Percentiles rank a stretch among this genome's conserved stretches.
phyloP scores from a whole-genome alignment of 768 basidiomycete species.

The Russula sp. region DNA sequence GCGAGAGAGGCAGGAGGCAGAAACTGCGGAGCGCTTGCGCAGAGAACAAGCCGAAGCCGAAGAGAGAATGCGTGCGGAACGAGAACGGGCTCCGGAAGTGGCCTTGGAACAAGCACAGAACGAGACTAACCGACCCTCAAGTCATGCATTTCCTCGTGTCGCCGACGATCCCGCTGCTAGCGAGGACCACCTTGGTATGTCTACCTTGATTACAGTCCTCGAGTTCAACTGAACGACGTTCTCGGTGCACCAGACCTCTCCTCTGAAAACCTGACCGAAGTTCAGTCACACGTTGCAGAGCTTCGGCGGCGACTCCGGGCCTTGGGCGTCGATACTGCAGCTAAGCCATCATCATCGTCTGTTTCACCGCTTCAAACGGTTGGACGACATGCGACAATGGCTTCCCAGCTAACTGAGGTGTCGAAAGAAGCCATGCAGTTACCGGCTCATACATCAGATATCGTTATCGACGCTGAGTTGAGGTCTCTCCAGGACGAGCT shows the following conservation, averaged over 20 bases:
- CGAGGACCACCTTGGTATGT: slow-evolving; percentile 8
- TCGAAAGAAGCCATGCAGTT: slow-evolving; percentile 42
- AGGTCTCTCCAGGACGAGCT: slow-evolving; percentile 55
- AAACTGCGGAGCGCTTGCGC: slow-evolving; percentile 23
- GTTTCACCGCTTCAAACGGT: slow-evolving; percentile 44
- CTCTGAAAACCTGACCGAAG: slow-evolving; percentile 34
- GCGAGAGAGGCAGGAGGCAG: slow-evolving; percentile 26
- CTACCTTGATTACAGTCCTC: neutral
- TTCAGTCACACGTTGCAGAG: slow-evolving; percentile 45
- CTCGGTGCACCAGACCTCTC: slow-evolving; percentile 8
- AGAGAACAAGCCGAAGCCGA: slow-evolving; percentile 24
- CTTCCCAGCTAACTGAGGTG: slow-evolving; percentile 42
- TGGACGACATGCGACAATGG: slow-evolving; percentile 44
- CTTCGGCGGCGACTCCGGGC: slow-evolving; percentile 57
- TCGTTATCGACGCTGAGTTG: slow-evolving; percentile 51
- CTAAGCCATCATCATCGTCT: slow-evolving; percentile 37
- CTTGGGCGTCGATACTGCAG: slow-evolving; percentile 51
- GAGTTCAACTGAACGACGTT: neutral
- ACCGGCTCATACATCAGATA: slow-evolving; percentile 36
- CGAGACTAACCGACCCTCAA: neutral
- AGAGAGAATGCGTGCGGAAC: slow-evolving; percentile 3
- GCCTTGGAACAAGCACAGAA: slow-evolving; percentile 1
- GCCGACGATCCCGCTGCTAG: neutral
- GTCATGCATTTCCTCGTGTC: neutral
- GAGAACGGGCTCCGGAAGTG: neutral